Conservation (phyloP, 495 filamentous ascomycete species). For the Daldinia grandis region DNA sequence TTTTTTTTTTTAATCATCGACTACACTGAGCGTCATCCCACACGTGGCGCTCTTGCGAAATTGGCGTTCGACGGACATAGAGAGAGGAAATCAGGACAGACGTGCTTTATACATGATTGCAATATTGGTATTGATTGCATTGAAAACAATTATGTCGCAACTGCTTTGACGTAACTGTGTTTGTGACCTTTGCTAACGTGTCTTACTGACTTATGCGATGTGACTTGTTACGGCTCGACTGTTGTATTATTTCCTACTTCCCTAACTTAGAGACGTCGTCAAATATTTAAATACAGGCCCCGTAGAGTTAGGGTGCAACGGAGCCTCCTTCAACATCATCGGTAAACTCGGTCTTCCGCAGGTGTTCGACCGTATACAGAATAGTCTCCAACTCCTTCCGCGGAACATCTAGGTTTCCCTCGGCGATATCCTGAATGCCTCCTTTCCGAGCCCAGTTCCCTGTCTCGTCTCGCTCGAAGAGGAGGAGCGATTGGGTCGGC, state of each 20-base stretch:
- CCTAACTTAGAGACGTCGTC: too few species aligned
- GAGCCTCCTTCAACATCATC: constrained; percentile 44
- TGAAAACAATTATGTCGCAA: constrained; percentile 1
- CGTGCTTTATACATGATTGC: constrained; percentile 28
- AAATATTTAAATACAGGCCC: not conserved
- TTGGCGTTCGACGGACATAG: constrained; percentile 43
- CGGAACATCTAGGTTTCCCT: constrained; percentile 43
- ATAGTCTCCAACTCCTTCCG: constrained; percentile 61
- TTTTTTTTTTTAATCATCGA: constrained; percentile 22
- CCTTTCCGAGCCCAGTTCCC: constrained; percentile 18
- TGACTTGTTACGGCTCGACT: not conserved
- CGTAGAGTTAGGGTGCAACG: not conserved
- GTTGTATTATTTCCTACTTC: not conserved
- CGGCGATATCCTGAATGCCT: constrained; percentile 28
- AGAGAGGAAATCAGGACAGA: constrained; percentile 36
- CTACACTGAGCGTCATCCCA: constrained; percentile 21
- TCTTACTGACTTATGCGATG: not conserved
- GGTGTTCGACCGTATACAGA: constrained; percentile 74
- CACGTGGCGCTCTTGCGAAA: constrained; percentile 23
- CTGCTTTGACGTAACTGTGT: not conserved
- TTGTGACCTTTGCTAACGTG: constrained; percentile 2
- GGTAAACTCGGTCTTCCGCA: constrained; percentile 73
- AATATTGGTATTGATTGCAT: constrained; percentile 36
- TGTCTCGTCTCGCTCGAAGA: constrained; percentile 33
- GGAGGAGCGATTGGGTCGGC: constrained; percentile 16